These are phyloP conservation scores for Ganoderma multipileum DNA, from an alignment of 1,284 basidiomycete species.

Conservation along the genomic window DNA sequence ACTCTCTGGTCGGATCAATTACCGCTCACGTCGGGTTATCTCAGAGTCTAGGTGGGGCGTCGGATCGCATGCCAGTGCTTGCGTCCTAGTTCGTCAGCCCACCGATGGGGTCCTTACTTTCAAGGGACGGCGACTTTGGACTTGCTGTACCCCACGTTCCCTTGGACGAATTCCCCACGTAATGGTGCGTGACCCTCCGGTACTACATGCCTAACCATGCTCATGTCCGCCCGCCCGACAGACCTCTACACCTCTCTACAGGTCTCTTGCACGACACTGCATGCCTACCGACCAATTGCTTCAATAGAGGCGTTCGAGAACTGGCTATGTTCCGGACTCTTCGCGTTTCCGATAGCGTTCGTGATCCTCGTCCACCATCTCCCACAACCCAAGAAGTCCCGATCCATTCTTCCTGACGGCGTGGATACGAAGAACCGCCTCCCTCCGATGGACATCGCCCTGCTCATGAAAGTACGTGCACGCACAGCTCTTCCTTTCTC, in stretches of 20 bases:
- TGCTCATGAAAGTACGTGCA: not conserved
- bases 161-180: too few species aligned
- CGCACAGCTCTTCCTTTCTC: not conserved
- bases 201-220: not conserved
- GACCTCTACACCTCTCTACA: not conserved
- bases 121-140: too few species aligned
- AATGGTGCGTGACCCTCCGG: not conserved
- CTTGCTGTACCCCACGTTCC: too few species aligned
- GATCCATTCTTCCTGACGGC: not conserved
- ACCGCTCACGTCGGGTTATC: not conserved
- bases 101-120: too few species aligned
- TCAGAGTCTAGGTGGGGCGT: not conserved
- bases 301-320: not conserved
- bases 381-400: not conserved
- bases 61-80: too few species aligned
- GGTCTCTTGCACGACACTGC: not conserved
- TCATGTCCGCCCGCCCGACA: not conserved
- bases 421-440: constrained; percentile 5
- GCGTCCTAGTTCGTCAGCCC: too few species aligned
- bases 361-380: not conserved
- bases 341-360: constrained; percentile 5
- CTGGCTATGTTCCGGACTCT: not conserved
- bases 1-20: not conserved
- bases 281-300: not conserved
- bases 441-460: not conserved